Conservation (phyloP, 352 stramenopile genomes). For the Phytophthora fragariaefolia region DNA sequence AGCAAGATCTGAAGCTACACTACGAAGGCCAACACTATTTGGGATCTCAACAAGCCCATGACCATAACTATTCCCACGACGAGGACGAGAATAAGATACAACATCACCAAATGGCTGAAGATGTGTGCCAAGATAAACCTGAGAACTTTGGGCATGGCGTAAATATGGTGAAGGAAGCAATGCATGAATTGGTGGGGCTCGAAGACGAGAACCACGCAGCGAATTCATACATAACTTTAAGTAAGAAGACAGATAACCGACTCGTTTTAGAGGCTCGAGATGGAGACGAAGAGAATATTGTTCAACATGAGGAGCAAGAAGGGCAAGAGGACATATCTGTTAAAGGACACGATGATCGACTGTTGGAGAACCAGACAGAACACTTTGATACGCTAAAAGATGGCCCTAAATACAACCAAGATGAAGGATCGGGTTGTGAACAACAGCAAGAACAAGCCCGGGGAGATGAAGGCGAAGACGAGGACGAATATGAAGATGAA, state of each 20-base stretch:
- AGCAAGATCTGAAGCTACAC: neutral
- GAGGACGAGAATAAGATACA: neutral
- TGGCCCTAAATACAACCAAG: neutral
- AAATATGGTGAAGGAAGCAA: neutral
- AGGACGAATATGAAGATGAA: slow-evolving; percentile 24
- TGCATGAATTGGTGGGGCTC: neutral
- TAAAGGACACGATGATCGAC: neutral
- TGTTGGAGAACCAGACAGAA: neutral
- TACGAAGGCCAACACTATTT: neutral
- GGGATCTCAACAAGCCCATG: neutral
- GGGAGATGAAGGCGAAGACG: slow-evolving; percentile 9
- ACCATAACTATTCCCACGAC: neutral
- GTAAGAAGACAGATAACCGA: neutral
- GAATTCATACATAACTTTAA: neutral
- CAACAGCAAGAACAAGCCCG: neutral
- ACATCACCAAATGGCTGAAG: neutral
- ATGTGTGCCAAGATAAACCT: neutral
- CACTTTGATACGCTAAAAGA: slow-evolving; percentile 6
- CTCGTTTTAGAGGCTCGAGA: neutral
- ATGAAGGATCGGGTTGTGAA: neutral
- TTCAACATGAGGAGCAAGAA: neutral
- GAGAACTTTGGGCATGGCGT: neutral
- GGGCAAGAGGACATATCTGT: neutral
- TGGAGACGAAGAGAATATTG: neutral
- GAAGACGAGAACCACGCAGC: neutral